Evolutionary conservation across 176 grass and related monocot genomes (phyloP).

Genomic region (Carex cristatella): DNA sequence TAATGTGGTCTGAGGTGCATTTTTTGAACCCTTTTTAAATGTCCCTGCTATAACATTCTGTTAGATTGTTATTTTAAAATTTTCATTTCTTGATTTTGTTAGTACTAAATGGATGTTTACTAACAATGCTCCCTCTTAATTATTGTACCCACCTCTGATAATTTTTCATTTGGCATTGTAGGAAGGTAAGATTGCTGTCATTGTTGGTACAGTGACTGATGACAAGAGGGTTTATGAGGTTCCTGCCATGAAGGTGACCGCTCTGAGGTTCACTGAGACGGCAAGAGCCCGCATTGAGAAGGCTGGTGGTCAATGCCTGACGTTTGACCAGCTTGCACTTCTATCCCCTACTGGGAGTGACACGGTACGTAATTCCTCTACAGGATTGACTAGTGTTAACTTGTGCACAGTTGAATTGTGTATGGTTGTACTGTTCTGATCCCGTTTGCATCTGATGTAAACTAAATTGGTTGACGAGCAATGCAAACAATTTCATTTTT

Average conservation of each 20-base stretch:
- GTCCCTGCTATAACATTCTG: not conserved
- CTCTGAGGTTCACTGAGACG: constrained; percentile 82
- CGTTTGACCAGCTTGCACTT: constrained; percentile 76
- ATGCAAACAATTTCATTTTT: not conserved
- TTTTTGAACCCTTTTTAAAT: not conserved
- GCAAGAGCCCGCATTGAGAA: constrained; percentile 62
- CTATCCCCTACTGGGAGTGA: constrained; percentile 53
- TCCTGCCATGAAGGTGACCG: constrained; percentile 63
- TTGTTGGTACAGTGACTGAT: constrained; percentile 58
- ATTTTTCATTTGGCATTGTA: not conserved
- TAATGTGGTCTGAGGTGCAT: not conserved
- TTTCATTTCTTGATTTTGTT: not conserved
- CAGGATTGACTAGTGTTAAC: not conserved
- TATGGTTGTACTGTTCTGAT: not conserved
- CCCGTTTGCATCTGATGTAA: not conserved
- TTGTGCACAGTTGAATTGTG: not conserved
- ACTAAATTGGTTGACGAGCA: not conserved
- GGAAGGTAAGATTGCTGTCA: constrained; percentile 63
- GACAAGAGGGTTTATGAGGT: constrained; percentile 87
- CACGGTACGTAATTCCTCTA: constrained; percentile 35
- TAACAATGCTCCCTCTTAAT: not conserved
- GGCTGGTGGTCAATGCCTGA: constrained; percentile 62
- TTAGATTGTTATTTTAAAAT: not conserved
- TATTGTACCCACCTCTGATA: not conserved
- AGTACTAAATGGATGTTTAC: not conserved